A percentile compares a stretch with the other conserved stretches of the same genome.
These are phyloP conservation scores for Pseudogymnoascus sp. DNA, from an alignment of 2,329 filamentous ascomycete species.

Conservation along the genomic window DNA sequence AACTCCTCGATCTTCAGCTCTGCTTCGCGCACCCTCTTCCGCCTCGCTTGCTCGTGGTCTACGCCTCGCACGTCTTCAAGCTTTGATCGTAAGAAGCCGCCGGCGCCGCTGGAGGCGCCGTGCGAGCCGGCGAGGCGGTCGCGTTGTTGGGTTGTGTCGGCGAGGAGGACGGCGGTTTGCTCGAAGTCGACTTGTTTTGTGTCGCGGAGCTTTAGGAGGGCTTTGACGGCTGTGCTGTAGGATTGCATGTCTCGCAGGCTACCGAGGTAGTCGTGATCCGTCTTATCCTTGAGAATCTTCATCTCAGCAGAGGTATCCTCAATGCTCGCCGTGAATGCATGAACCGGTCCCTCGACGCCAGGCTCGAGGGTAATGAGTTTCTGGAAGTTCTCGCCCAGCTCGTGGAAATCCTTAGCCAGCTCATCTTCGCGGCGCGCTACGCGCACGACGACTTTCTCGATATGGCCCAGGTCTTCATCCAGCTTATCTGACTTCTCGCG, in stretches of 20 bases:
- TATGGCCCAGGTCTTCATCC: slow-evolving; percentile 83
- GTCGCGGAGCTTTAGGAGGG: slow-evolving; percentile 83
- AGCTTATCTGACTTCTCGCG: slow-evolving; percentile 87
- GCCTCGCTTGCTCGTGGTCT: slow-evolving; percentile 84
- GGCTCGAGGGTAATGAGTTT: slow-evolving; percentile 85
- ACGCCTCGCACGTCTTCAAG: slow-evolving; percentile 95
- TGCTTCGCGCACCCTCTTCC: slow-evolving; percentile 79
- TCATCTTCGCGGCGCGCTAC: slow-evolving; percentile 83
- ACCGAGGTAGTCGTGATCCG: slow-evolving; percentile 91
- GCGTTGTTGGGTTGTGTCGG: slow-evolving; percentile 79
- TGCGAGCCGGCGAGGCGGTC: slow-evolving; percentile 57
- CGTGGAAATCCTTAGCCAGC: slow-evolving; percentile 77
- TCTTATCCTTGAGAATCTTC: slow-evolving; percentile 75
- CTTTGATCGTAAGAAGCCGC: slow-evolving; percentile 82
- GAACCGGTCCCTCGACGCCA: slow-evolving; percentile 71
- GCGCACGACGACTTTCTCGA: slow-evolving; percentile 90
- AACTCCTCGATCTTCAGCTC: slow-evolving; percentile 90
- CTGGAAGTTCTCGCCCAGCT: slow-evolving; percentile 89
- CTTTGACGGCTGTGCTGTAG: slow-evolving; percentile 80
- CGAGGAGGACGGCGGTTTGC: slow-evolving; percentile 88
- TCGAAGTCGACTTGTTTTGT: slow-evolving; percentile 98
- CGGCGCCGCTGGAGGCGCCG: slow-evolving; percentile 58
- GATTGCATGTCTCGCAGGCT: slow-evolving; percentile 91
- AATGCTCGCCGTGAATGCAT: slow-evolving; percentile 77
- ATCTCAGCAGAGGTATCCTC: slow-evolving; percentile 75